A percentile compares a stretch with the other conserved stretches of the same genome.
These are phyloP conservation scores for Kingdonia uniflora DNA, from an alignment of 164 flowering plant species.

Conservation along the genomic window DNA sequence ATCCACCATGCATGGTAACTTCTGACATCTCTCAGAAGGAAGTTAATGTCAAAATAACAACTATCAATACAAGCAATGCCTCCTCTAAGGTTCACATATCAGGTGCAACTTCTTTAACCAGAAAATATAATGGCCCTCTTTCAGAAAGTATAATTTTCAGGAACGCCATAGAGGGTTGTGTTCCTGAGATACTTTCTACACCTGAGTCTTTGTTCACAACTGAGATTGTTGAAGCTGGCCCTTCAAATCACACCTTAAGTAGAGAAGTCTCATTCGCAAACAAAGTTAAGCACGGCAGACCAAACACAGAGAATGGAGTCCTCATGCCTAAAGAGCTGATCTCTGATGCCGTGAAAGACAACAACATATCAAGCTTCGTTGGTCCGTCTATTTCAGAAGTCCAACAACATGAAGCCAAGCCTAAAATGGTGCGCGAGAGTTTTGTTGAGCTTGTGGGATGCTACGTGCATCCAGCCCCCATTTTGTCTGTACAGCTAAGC, in stretches of 20 bases:
- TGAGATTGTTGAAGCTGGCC: conserved; percentile 8
- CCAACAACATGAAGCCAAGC: conserved; percentile 8
- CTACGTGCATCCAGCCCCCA: conserved; percentile 57
- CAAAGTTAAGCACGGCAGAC: conserved; percentile 11
- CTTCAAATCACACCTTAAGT: conserved; percentile 11
- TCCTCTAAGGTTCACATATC: conserved; percentile 9
- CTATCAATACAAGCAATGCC: conserved; percentile 4
- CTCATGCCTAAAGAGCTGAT: conserved; percentile 7
- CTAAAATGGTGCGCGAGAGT: conserved; percentile 12
- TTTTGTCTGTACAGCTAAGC: conserved; percentile 40
- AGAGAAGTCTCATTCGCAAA: conserved; percentile 5
- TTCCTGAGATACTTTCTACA: conserved; percentile 16
- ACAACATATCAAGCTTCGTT: conserved; percentile 1
- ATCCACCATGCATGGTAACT: conserved; percentile 1
- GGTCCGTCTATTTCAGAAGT: conserved; percentile 11
- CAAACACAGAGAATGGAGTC: conserved; percentile 5
- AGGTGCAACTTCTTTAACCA: conserved; percentile 9
- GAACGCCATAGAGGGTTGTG: conserved; percentile 14
- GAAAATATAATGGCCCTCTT: conserved; percentile 14
- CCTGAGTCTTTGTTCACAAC: conserved; percentile 8
- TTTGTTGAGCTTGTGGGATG: conserved; percentile 48
- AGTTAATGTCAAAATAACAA: background rate
- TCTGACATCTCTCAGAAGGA: conserved; percentile 17
- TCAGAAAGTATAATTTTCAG: conserved; percentile 43
- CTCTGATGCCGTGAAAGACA: conserved; percentile 9